Base-by-base conservation (phyloP, 139 green algal species). In the Coccomyxa sp. region DNA sequence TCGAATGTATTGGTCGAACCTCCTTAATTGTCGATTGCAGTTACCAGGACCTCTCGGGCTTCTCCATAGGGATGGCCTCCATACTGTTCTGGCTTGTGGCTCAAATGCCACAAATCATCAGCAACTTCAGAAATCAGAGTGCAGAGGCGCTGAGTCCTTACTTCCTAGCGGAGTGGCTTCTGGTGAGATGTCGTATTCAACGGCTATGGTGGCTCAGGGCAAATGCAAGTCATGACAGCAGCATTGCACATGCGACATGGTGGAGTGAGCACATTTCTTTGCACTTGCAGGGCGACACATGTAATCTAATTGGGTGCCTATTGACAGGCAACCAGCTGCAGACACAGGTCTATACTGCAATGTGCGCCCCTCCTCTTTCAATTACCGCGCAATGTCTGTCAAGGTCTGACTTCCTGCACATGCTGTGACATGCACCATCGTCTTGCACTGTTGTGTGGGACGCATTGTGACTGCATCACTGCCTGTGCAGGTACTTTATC, bases 151-250 rank as follows among this genome's bases (percentile, higher is more conserved):
- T 98, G 4, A 91, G 78, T 39, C 77, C 91, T 27, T 97, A 83
- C 86, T 98, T 98, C 76, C 82, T 98, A 18, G 90, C 92, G 7
- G 79, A 97, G 81, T 97, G 93, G 92, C 87, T 95, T 37, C 73
- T 94, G 80, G 89, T 91, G 68, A 75, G 82, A n/a, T n/a, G n/a
- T n/a, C n/a, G n/a, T n/a, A n/a, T n/a, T n/a, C n/a, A n/a, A n/a
- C n/a, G n/a, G n/a, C n/a, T n/a, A n/a, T n/a, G n/a, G n/a, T n/a
- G n/a, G n/a, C n/a, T n/a, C n/a, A n/a, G n/a, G n/a, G n/a, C n/a
- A n/a, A n/a, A n/a, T n/a, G n/a, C n/a, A n/a, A n/a, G n/a, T n/a
- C n/a, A n/a, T n/a, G n/a, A n/a, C n/a, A n/a, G n/a, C n/a, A n/a
- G n/a, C n/a, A n/a, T n/a, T n/a, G n/a, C n/a, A n/a, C n/a, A n/a